Percentiles rank a stretch among this genome's conserved stretches.
These are phyloP conservation scores for Fusarium pilosicola DNA, from an alignment of 2,329 filamentous ascomycete genomes.

Conservation along the genomic window DNA sequence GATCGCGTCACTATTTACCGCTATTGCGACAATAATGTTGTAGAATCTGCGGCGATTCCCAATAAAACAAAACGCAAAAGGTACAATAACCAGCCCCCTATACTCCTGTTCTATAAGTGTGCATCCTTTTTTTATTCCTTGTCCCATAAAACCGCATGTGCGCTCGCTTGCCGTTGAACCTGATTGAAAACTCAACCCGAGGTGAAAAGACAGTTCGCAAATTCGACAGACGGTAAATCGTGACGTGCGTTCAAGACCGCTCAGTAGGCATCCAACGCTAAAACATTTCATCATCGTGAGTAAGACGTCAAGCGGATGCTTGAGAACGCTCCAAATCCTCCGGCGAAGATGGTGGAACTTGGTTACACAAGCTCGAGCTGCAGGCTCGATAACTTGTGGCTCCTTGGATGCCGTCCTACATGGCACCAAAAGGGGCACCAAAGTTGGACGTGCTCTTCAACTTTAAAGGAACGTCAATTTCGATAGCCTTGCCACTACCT, in stretches of 20 bases:
- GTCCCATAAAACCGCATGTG: slow-evolving; percentile 25
- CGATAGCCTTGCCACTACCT: slow-evolving; percentile 43
- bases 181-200: slow-evolving; percentile 13
- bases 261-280: slow-evolving; percentile 13
- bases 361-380: slow-evolving; percentile 8
- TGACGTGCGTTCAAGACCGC: slow-evolving; percentile 11
- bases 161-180: slow-evolving; percentile 26
- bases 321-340: neutral
- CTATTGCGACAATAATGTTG: slow-evolving; percentile 17
- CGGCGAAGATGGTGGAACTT: slow-evolving; percentile 7
- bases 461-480: slow-evolving; percentile 58
- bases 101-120: slow-evolving; percentile 38
- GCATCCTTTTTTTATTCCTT: slow-evolving; percentile 25
- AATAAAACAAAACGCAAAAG: slow-evolving; percentile 25
- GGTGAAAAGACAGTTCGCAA: slow-evolving; percentile 28
- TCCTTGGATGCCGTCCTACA: slow-evolving; percentile 34
- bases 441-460: slow-evolving; percentile 59
- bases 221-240: slow-evolving; percentile 30
- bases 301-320: neutral
- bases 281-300: slow-evolving; percentile 28
- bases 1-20: slow-evolving; percentile 24
- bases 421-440: slow-evolving; percentile 56
- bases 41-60: slow-evolving; percentile 2
- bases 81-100: slow-evolving; percentile 14
- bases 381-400: neutral